Percentiles rank a stretch among this genome's conserved stretches.
phyloP scores from a whole-genome alignment of 2,329 filamentous ascomycete genomes.

The Pseudogymnoascus sp. region DNA sequence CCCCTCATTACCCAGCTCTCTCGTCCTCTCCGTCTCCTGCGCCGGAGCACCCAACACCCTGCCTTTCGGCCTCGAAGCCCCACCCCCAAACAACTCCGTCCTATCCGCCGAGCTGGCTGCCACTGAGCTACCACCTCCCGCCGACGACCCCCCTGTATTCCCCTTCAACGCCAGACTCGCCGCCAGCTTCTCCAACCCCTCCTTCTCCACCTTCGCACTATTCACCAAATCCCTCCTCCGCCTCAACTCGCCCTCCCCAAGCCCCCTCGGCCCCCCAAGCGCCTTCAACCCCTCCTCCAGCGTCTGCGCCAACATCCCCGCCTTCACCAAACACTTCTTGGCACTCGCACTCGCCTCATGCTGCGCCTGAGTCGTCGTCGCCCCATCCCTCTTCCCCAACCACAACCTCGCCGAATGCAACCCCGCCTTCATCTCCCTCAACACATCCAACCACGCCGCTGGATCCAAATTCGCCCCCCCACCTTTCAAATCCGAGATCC shows the following conservation, averaged over 20 bases:
- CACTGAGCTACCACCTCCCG: constrained; percentile 18
- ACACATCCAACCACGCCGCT: constrained; percentile 67
- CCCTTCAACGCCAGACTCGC: constrained; percentile 46
- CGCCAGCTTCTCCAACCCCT: constrained; percentile 65
- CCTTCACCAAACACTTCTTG: constrained; percentile 63
- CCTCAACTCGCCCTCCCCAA: constrained; percentile 69
- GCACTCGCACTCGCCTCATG: constrained; percentile 64
- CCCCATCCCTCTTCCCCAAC: constrained; percentile 60
- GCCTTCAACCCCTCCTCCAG: constrained; percentile 57
- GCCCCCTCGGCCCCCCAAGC: constrained; percentile 36
- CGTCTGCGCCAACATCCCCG: constrained; percentile 52
- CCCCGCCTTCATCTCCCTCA: constrained; percentile 62
- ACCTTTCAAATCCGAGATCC: constrained; percentile 19
- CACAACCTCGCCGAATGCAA: constrained; percentile 59
- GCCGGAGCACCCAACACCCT: constrained; percentile 65
- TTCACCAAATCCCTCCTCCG: constrained; percentile 62
- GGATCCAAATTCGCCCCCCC: constrained; percentile 44
- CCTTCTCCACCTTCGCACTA: constrained; percentile 62
- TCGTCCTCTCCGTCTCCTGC: constrained; percentile 66
- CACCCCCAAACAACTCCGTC: constrained; percentile 38
- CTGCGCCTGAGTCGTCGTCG: constrained; percentile 41
- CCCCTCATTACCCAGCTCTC: constrained; percentile 68
- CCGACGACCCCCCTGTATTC: constrained; percentile 21
- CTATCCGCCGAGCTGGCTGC: constrained; percentile 31
- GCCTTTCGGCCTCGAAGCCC: constrained; percentile 36